Evolutionary conservation across 2,329 filamentous ascomycete genomes (phyloP), one percentile per base, ranked within the genome.

Genomic region (Fonsecaea erecta): DNA sequence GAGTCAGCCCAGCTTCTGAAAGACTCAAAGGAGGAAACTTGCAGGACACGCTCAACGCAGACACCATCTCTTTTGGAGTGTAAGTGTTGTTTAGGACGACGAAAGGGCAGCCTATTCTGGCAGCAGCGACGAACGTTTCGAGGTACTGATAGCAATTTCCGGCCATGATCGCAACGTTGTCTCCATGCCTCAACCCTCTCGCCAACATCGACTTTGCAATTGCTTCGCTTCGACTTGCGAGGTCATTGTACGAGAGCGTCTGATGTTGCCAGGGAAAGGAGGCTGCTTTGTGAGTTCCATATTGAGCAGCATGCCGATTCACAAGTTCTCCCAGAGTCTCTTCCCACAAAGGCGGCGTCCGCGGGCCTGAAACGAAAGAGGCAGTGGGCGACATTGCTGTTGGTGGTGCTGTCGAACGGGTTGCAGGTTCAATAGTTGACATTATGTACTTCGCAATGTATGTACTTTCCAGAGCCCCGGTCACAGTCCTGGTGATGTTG

Each of bases 171-270:
- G 52, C 67, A 35, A 69, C 37, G 14, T 52, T 48, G 34, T 69
- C 67, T 24, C 65, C 65, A 52, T 69, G 62, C 46, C 55, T 52
- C 30, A 69, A 32, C 3, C 67, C 67, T 37, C 35, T 37, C 1
- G 46, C 64, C 28, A 67, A 52, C 67, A 69, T 64, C n/a, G 64
- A 55, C 30, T 54, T 66, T 9, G 67, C 67, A 30, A 69, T 40
- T 28, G 28, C 28, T 52, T 64, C 48, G 52, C 67, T 69, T 24
- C 62, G 53, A 3, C 82, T 78, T 75, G 97, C 91, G 8, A 98
- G 85, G 2, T 82, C 82, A 54, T 86, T 80, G 76, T 96, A 98
- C 0, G 88, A 94, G 60, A 61, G 48, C 26, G 95, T 80, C 1
- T 80, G 82, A 1, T 84, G 85, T 72, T 94, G 66, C 66, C 66